These are phyloP conservation scores for Pichia sp. DNA, from an alignment of 1,139 yeast species.

Conservation along the genomic window DNA sequence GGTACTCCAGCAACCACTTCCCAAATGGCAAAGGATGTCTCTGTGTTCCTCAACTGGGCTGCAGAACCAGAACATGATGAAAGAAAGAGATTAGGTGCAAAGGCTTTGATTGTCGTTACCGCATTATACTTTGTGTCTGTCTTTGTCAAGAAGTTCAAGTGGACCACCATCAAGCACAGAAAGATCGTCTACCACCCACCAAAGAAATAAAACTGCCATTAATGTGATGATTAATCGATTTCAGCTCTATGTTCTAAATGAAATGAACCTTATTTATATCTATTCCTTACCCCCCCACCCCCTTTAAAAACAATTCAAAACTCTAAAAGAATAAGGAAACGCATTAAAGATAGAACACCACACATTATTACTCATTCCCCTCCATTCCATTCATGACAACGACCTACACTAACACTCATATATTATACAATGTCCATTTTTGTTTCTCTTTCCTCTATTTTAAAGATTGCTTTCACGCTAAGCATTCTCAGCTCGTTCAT, in stretches of 20 bases:
- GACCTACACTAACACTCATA: no score
- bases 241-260: background rate
- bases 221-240: background rate
- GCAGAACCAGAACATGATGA: slow-evolving; percentile 99
- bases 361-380: no score
- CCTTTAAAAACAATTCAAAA: no score
- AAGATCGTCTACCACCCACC: slow-evolving; percentile 93
- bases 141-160: slow-evolving; percentile 97
- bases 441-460: no score
- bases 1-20: slow-evolving; percentile 98
- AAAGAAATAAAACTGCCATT: slow-evolving; percentile 45
- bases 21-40: slow-evolving; percentile 99
- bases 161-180: slow-evolving; percentile 95
- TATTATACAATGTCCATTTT: no score
- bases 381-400: no score
- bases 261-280: no score
- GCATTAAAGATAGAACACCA: no score
- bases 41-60: slow-evolving; percentile 96
- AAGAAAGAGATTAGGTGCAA: slow-evolving; percentile 94
- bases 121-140: slow-evolving; percentile 76
- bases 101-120: slow-evolving; percentile 77
- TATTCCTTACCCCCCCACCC: no score
- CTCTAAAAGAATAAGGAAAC: no score
- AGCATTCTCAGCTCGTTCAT: no score
- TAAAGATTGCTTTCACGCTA: no score